Percentiles rank a stretch among this genome's conserved stretches.
Conservation (phyloP, 169 alveolate genomes). For the Plasmodium knowlesi region DNA sequence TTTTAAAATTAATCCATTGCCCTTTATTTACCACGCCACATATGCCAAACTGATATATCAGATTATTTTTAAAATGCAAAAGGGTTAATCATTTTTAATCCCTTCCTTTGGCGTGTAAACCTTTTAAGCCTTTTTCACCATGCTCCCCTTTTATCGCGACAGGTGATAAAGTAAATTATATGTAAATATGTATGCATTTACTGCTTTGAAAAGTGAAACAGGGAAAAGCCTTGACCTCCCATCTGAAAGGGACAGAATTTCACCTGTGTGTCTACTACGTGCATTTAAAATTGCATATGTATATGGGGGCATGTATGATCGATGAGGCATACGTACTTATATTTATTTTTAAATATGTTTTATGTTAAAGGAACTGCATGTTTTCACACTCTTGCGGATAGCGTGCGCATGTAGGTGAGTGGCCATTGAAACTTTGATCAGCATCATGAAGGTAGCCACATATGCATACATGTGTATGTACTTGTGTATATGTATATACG, state of each 20-base stretch:
- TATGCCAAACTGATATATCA: not conserved
- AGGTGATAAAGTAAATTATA: slow-evolving; percentile 13
- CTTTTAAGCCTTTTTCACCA: not conserved
- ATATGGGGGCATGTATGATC: not conserved
- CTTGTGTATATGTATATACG: not conserved
- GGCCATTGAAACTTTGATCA: not conserved
- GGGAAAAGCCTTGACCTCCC: not conserved
- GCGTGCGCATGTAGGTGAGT: not conserved
- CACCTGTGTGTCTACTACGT: not conserved
- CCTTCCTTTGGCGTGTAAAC: not conserved
- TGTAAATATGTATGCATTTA: slow-evolving; percentile 24
- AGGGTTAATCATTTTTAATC: not conserved
- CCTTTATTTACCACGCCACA: not conserved
- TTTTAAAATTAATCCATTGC: not conserved
- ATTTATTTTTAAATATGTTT: not conserved
- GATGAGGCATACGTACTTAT: not conserved
- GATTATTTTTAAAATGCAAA: not conserved
- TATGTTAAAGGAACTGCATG: not conserved
- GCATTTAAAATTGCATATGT: not conserved
- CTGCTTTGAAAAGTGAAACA: not conserved
- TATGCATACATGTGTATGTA: not conserved
- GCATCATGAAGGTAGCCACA: not conserved
- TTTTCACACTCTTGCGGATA: not conserved
- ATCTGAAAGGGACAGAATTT: not conserved
- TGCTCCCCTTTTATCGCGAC: not conserved